Percentiles rank a stretch among this genome's conserved stretches.
These are phyloP conservation scores for Terana coerulea DNA, from an alignment of 768 basidiomycete genomes.

Conservation along the genomic window DNA sequence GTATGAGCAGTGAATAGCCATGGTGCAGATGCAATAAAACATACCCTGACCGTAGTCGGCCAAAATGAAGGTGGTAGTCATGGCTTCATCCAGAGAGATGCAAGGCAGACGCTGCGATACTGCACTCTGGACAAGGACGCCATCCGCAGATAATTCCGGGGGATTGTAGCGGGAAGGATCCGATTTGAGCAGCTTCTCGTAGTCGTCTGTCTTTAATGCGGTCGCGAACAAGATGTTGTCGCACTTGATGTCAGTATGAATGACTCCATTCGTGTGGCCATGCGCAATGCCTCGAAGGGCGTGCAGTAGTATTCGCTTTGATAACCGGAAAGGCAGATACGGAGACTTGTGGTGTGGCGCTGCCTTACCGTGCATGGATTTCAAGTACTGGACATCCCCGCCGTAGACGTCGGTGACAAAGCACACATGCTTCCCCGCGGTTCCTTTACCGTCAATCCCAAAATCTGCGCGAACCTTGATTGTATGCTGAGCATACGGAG, in stretches of 20 bases:
- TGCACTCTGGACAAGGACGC: too few species aligned
- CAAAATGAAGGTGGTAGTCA: too few species aligned
- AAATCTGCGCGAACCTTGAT: background rate
- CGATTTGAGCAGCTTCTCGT: too few species aligned
- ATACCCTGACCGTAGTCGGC: too few species aligned
- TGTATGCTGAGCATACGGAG: background rate
- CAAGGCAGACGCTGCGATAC: too few species aligned
- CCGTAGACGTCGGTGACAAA: background rate
- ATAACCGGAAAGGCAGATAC: background rate
- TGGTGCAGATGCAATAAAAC: too few species aligned
- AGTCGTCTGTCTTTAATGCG: background rate
- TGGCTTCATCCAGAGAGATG: too few species aligned
- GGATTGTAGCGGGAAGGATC: too few species aligned
- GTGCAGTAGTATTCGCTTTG: slow-evolving; percentile 1
- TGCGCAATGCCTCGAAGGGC: background rate
- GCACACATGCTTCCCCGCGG: background rate
- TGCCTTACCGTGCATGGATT: too few species aligned
- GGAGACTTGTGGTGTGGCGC: background rate
- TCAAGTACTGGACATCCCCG: background rate
- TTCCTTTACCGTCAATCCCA: background rate
- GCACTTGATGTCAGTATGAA: background rate
- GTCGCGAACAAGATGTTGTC: background rate
- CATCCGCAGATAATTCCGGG: too few species aligned
- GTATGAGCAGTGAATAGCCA: too few species aligned
- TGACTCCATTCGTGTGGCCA: background rate